Evolutionary conservation across 108 stramenopile genomes (phyloP).

Genomic region (Skeletonema marinoi): DNA sequence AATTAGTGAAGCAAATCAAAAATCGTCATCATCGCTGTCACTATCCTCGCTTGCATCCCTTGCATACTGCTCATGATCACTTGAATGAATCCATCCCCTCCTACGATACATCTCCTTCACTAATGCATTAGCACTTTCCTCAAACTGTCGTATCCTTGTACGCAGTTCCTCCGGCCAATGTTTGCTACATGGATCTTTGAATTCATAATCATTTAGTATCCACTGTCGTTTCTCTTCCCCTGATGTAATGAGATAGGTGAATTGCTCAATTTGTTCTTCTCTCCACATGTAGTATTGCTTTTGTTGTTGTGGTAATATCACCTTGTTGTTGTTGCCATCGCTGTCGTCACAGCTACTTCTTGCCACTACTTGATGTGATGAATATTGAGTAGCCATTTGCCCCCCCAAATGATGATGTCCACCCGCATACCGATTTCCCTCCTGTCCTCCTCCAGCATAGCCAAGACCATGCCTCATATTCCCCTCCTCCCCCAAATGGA

Average conservation of each 20-base stretch:
- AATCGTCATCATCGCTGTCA: constrained; percentile 44
- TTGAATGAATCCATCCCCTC: constrained; percentile 45
- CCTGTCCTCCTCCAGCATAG: constrained; percentile 10
- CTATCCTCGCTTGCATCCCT: constrained; percentile 44
- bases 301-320: background rate
- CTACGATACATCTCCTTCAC: constrained; percentile 44
- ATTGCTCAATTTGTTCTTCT: constrained; percentile 66
- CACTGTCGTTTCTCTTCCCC: constrained; percentile 81
- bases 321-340: background rate
- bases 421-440: constrained; percentile 28
- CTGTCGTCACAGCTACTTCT: background rate
- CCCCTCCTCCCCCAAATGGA: constrained; percentile 34
- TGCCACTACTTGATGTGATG: background rate
- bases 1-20: background rate
- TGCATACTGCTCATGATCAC: constrained; percentile 29
- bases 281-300: constrained; percentile 47
- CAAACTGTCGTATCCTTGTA: constrained; percentile 49
- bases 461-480: constrained; percentile 18
- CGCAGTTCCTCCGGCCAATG: constrained; percentile 57
- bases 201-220: constrained; percentile 81
- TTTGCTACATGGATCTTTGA: constrained; percentile 67
- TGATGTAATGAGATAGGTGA: constrained; percentile 68
- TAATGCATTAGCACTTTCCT: constrained; percentile 18
- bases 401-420: constrained; percentile 39
- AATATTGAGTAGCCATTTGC: constrained; percentile 22